Evolutionary conservation across 2,329 filamentous ascomycete species (phyloP), one percentile per base, ranked within the genome.

Genomic region (Botrytis elliptica): DNA sequence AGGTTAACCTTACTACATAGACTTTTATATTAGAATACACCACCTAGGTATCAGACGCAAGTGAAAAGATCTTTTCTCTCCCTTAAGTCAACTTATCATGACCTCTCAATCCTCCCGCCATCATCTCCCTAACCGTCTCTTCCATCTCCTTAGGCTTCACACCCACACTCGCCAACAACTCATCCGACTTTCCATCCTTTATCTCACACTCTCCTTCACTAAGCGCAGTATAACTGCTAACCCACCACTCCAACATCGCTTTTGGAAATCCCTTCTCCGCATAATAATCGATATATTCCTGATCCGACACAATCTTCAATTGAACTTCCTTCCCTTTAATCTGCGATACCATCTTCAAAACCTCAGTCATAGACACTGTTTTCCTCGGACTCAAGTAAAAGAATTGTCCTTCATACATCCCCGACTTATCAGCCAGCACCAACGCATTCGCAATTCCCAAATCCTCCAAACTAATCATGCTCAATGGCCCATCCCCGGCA

Each of bases 401-500:
- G 1, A 71, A 49, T 42, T 68, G 63, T 12, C 63, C 73, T 16
- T 62, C 63, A 29, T 72, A 74, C 36, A 42, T 72, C 16, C 9
- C 33, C 36, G 20, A 60, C 6, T 8, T 38, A 74, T 76, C 75
- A 14, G 70, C 72, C 63, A 79, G 38, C 3, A 79, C 72, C 55
- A 79, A 49, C 1, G 78, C 78, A 38, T 55, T 78, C 14, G 66
- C 76, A 10, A 78, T 36, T 16, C 78, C 79, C 29, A 79, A 25
- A 74, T 79, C 78, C 40, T n/a, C 42, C 65, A 80, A 77, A n/a
- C 68, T 46, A 3, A 77, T 78, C 79, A 77, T 79, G 49, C 74
- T 76, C 25, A 79, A 66, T 44, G 70, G 71, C 1, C 78, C 79
- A 75, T 80, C 77, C 1, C 77, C 78, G 6, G 77, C 76, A n/a